Conservation (phyloP, 169 alveolate species). For the Theileria annulata region DNA sequence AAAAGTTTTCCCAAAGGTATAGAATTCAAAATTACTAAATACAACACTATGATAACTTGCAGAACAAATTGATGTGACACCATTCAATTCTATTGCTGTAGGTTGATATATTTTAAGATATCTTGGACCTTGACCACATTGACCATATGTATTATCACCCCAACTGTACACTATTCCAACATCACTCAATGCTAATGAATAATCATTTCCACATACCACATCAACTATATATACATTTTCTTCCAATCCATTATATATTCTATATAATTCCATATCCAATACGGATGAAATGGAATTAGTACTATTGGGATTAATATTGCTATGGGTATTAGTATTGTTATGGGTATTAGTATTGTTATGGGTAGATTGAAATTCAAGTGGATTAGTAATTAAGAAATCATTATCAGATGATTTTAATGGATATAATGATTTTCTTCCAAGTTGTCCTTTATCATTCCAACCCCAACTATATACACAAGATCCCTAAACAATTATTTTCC, state of each 20-base stretch:
- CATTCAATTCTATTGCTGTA: conserved; percentile 16
- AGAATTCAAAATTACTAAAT: conserved; percentile 26
- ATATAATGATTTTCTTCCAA: conserved; percentile 39
- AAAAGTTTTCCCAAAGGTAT: conserved; percentile 43
- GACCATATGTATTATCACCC: conserved; percentile 67
- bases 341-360: too few species aligned
- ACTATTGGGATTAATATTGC: too few species aligned
- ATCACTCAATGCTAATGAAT: conserved; percentile 38
- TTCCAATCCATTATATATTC: neutral
- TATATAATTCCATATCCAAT: too few species aligned
- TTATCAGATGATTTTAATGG: conserved; percentile 1
- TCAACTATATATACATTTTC: conserved; percentile 11
- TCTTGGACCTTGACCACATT: conserved; percentile 68
- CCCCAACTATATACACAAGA: conserved; percentile 76
- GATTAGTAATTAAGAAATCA: conserved; percentile 5
- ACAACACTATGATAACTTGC: conserved; percentile 33
- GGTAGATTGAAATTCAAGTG: conserved; percentile 35
- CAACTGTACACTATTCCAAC: conserved; percentile 52
- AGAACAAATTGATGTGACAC: conserved; percentile 22
- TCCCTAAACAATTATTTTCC: conserved; percentile 8
- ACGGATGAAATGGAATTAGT: too few species aligned
- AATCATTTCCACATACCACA: conserved; percentile 61
- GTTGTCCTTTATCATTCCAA: conserved; percentile 69
- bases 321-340: too few species aligned
- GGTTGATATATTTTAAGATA: conserved; percentile 44